phyloP scores from a whole-genome alignment of 371 early-diverging fungal genomes.

The Rhizopus microsporus region DNA sequence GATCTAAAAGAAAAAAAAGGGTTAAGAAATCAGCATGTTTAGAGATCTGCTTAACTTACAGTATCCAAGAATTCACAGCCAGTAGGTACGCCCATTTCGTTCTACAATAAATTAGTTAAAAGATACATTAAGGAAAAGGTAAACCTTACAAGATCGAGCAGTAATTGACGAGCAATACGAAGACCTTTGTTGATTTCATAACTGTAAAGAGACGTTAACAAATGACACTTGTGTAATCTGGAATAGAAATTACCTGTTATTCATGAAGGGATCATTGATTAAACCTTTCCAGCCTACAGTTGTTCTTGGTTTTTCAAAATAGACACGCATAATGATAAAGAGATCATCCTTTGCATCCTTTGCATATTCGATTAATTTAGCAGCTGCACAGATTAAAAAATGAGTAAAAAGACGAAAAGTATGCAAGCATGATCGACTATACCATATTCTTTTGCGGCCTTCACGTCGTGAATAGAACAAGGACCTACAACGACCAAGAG shows the following conservation, averaged over 20 bases:
- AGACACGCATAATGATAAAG: constrained; percentile 87
- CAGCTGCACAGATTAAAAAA: constrained; percentile 24
- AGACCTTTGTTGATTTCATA: constrained; percentile 92
- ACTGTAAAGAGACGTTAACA: constrained; percentile 31
- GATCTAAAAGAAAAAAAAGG: constrained; percentile 28
- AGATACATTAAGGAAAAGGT: neutral
- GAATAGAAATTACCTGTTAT: constrained; percentile 46
- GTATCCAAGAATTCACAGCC: constrained; percentile 88
- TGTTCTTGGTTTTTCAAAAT: constrained; percentile 95
- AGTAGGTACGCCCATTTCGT: constrained; percentile 79
- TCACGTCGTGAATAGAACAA: constrained; percentile 92
- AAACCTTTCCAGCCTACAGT: constrained; percentile 95
- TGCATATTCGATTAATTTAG: constrained; percentile 58
- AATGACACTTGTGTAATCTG: neutral
- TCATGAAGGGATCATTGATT: constrained; percentile 75
- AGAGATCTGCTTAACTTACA: constrained; percentile 17
- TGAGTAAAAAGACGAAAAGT: neutral
- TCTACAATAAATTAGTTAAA: constrained; percentile 25
- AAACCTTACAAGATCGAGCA: constrained; percentile 59
- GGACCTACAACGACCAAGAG: constrained; percentile 81
- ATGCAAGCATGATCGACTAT: constrained; percentile 1
- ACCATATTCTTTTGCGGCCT: constrained; percentile 88
- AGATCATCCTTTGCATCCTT: constrained; percentile 67
- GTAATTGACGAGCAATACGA: constrained; percentile 72
- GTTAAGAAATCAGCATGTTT: neutral